Base-by-base conservation (phyloP, 768 basidiomycete species). In the Postia placenta region DNA sequence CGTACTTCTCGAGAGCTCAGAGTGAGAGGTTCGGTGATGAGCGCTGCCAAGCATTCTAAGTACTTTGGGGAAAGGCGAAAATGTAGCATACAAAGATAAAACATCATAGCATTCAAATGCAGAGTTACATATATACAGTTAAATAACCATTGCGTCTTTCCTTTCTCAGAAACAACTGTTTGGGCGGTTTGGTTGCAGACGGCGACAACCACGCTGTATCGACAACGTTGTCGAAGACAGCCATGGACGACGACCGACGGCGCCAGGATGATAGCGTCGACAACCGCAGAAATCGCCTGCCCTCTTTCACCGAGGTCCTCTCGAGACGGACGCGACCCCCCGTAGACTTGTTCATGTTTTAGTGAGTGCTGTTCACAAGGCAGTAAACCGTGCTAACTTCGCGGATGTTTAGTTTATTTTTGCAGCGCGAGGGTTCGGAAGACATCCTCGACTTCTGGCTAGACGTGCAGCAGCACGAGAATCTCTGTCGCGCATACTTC, bases 381-480 rank as follows among this genome's bases (percentile, higher is more conserved):
- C 43, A 42, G 42, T 38, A 46, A 9, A 5, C 25, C 27, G n/a
- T 15, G 24, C 38, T 37, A 11, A 19, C 33, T n/a, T 33, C 7
- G 7, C 24, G 20, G 15, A 51, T 39, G 26, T 25, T 15, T 14
- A 96, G 95, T 69, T 79, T 97, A 52, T 98, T 97, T 67, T 73
- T 99, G 28, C 95, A 98, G 64, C 81, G 92, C 28, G 95, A 99
- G 69, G 90, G 92, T 22, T 83, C 91, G 47, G 95, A 98, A 64
- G 96, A 99, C 66, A 88, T 93, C 42, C 71, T 99, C 39, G 96
- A 99, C 66, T 98, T 98, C 60, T 98, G 95, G 94, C 79, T 99
- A 24, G 96, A 99, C 65, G 96, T 98, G 5, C 93, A 96, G 59
- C 96, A 98, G 69, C 96, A 99, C 65, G 96, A 98, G 71, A 97